These are phyloP conservation scores for Lachnellula hyalina DNA, from an alignment of 2,329 filamentous ascomycete species.

Conservation along the genomic window DNA sequence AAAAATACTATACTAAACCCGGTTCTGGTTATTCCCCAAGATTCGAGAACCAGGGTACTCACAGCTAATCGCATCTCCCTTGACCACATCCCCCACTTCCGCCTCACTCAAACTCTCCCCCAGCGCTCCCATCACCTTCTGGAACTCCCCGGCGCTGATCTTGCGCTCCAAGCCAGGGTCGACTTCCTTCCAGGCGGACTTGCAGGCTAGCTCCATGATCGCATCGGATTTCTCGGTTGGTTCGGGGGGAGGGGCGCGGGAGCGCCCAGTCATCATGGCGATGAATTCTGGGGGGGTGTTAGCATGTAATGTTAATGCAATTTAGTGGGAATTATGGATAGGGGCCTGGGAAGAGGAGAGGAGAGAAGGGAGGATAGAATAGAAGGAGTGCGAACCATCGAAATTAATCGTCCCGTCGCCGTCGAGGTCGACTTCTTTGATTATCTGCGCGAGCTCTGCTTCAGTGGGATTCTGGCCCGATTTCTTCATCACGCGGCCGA, in stretches of 20 bases:
- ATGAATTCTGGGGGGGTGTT: slow-evolving; percentile 34
- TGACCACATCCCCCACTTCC: slow-evolving; percentile 33
- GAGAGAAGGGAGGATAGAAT: slow-evolving; percentile 23
- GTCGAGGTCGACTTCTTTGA: slow-evolving; percentile 36
- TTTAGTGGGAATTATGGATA: background rate
- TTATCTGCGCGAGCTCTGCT: slow-evolving; percentile 35
- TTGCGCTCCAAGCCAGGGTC: slow-evolving; percentile 33
- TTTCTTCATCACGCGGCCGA: slow-evolving; percentile 34
- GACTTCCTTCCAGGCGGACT: slow-evolving; percentile 33
- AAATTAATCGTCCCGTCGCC: slow-evolving; percentile 37
- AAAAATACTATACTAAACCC: background rate
- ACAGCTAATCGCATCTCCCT: slow-evolving; percentile 35
- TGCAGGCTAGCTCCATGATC: slow-evolving; percentile 17
- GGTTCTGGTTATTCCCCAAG: too few species aligned
- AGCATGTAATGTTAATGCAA: background rate
- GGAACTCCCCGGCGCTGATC: slow-evolving; percentile 32
- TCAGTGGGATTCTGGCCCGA: slow-evolving; percentile 29
- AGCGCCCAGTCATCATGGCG: slow-evolving; percentile 38
- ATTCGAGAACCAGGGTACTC: slow-evolving; percentile 15
- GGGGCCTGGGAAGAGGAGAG: slow-evolving; percentile 32
- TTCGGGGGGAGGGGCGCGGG: background rate
- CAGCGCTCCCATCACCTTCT: slow-evolving; percentile 31
- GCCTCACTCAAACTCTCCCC: slow-evolving; percentile 32
- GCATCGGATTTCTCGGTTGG: slow-evolving; percentile 20
- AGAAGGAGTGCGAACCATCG: slow-evolving; percentile 35